These are phyloP conservation scores for Cyberlindnera maritima DNA, from an alignment of 805 yeast genomes.

Conservation along the genomic window DNA sequence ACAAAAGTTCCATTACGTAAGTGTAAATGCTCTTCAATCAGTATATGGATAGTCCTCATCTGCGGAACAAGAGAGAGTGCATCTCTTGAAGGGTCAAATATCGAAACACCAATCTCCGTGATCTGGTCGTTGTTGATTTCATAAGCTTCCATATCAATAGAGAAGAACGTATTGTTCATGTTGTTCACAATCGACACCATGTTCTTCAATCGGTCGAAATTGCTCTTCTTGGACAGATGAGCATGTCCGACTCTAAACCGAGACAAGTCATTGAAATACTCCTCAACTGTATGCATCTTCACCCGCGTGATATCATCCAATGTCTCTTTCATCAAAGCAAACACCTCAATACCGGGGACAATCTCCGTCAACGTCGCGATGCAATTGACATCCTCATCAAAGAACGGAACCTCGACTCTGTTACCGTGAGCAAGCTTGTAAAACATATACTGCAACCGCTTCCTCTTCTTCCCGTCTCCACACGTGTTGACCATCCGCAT, in stretches of 20 bases:
- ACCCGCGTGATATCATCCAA: too few relatives aligned
- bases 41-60: constrained; percentile 40
- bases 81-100: constrained; percentile 53
- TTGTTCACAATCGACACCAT: too few relatives aligned
- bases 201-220: too few relatives aligned
- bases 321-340: too few relatives aligned
- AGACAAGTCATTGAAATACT: constrained; percentile 2
- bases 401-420: too few relatives aligned
- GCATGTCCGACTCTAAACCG: too few relatives aligned
- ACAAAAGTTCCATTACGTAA: constrained; percentile 52
- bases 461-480: too few relatives aligned
- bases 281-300: neutral
- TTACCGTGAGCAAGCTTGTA: too few relatives aligned
- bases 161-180: constrained; percentile 30
- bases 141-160: constrained; percentile 57
- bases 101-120: constrained; percentile 57
- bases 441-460: neutral
- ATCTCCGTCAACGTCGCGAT: too few relatives aligned
- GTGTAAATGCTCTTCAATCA: constrained; percentile 41
- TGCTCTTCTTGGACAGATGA: too few relatives aligned
- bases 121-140: constrained; percentile 41
- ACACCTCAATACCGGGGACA: constrained; percentile 2
- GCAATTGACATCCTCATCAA: too few relatives aligned
- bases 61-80: constrained; percentile 36
- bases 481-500: too few relatives aligned